Evolutionary conservation across 176 grass and related monocot genomes (phyloP), one percentile per base, ranked within the genome.

Genomic region (Ensete glaucum): DNA sequence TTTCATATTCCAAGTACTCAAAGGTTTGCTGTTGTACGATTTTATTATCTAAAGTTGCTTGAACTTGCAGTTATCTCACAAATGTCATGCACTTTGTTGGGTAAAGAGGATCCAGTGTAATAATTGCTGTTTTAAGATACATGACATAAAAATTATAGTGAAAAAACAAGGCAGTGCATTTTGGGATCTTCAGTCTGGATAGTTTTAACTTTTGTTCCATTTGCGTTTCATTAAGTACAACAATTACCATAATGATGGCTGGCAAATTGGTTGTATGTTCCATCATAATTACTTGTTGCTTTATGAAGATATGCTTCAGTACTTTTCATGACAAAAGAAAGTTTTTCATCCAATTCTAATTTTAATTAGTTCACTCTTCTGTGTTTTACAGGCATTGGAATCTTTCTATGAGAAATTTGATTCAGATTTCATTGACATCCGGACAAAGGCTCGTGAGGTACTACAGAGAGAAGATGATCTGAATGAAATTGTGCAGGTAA

Each of bases 1-100:
- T 99, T 89, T 99, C 95, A 64, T 99, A 99, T 82, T 99, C 95
- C 3, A 99, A 99, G 85, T 99, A 99, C 79, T 89, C 95, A 24
- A 89, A 83, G 88, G 95, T 99, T 81, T 81, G 77, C 58, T 19
- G 16, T 69, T 43, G 11, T 16, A 15, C 9, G 11, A 23, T 22
- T 13, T 52, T 72, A 52, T 5, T 9, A 12, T 72, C 51, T 52
- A 21, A 71, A 51, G 19, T 22, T 12, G 22, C 19, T 23, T 72
- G 49, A 20, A 25, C n/a, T 23, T 52, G 10, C 50, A 62, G 9
- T 19, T 50, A 34, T 14, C 13, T 34, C n/a, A 67, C 24, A 65
- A 65, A 67, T 67, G 8, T 22, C 4, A 5, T 43, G 34, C 0
- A 6, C 34, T 43, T 43, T 43, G 34, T 43, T 43, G 34, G 3